Conservation (phyloP, 371 early-diverging fungal species). For the Mortierella sp. region DNA sequence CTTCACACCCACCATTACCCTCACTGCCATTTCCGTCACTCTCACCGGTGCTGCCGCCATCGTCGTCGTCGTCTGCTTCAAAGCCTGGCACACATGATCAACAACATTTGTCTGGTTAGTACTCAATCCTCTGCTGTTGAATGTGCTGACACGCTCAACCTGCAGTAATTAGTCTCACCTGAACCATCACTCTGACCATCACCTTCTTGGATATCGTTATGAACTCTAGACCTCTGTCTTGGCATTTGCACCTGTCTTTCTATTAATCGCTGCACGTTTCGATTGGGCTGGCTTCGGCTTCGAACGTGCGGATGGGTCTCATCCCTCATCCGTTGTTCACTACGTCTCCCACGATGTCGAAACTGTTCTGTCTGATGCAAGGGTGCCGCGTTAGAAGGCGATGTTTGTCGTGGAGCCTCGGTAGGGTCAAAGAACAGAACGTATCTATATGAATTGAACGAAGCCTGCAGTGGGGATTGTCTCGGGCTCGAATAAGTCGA, state of each 20-base stretch:
- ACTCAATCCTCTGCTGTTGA: background rate
- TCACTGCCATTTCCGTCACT: background rate
- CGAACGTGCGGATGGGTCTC: background rate
- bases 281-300: background rate
- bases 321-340: background rate
- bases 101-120: background rate
- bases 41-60: background rate
- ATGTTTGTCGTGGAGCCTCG: background rate
- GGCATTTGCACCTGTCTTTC: background rate
- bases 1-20: background rate
- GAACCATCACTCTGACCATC: background rate
- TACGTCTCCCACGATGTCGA: background rate
- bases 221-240: background rate
- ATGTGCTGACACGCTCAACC: too few species aligned
- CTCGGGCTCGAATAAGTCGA: background rate
- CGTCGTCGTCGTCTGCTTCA: background rate
- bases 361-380: background rate
- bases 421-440: background rate
- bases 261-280: background rate
- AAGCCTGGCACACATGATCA: background rate
- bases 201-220: background rate
- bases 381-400: background rate
- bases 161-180: background rate
- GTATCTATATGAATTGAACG: background rate
- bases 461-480: background rate